A percentile compares a stretch with the other conserved stretches of the same genome.
Evolutionary conservation across 306 rosid species (phyloP).

Genomic region (Cucurbita moschata): DNA sequence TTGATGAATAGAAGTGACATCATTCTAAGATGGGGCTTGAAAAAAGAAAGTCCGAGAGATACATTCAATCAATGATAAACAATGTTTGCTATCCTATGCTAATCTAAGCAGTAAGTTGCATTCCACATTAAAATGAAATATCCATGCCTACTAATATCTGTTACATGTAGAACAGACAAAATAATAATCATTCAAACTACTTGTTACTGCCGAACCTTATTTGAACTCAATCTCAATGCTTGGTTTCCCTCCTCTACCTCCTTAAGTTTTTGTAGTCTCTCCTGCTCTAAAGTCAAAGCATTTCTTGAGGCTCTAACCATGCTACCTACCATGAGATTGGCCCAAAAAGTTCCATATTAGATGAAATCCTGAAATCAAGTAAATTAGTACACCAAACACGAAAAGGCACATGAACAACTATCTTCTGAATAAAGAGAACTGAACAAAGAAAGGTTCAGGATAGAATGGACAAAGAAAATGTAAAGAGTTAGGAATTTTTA

Average conservation of each 20-base stretch:
- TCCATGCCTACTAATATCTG: not conserved
- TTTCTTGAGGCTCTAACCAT: constrained; percentile 38
- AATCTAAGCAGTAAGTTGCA: not conserved
- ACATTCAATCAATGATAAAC: not conserved
- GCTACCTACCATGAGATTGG: constrained; percentile 32
- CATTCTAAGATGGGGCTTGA: not conserved
- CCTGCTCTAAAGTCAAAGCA: constrained; percentile 58
- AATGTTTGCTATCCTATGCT: not conserved
- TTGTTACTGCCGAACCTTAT: constrained; percentile 29
- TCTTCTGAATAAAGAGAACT: not conserved
- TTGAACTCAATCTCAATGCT: constrained; percentile 32
- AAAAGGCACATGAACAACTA: not conserved
- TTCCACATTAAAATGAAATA: not conserved
- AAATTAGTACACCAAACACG: not conserved
- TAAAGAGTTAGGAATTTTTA: not conserved
- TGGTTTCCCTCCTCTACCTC: constrained; percentile 39
- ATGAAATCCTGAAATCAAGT: constrained; percentile 1
- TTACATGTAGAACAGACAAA: not conserved
- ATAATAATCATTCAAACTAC: not conserved
- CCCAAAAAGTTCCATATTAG: constrained; percentile 1
- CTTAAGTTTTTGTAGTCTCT: constrained; percentile 51
- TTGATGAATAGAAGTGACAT: not conserved
- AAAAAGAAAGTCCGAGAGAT: not conserved
- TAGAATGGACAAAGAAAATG: not conserved
- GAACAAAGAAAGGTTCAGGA: not conserved